Conservation (phyloP, 75 land plant genomes). For the Cupressus sempervirens region DNA sequence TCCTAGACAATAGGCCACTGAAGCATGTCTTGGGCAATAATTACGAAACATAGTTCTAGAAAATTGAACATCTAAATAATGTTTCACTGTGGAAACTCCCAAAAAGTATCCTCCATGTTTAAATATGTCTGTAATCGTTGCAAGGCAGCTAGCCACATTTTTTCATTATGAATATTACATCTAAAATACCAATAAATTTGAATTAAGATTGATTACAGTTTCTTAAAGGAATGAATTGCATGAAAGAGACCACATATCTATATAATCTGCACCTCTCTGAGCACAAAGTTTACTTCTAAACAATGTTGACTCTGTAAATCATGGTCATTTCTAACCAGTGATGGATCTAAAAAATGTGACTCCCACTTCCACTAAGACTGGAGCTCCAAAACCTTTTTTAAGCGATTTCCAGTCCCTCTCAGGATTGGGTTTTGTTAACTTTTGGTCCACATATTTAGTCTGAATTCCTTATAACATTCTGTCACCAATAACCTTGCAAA, state of each 20-base stretch:
- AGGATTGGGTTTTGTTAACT: neutral
- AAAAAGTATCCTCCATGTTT: neutral
- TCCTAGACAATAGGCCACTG: neutral
- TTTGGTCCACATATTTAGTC: neutral
- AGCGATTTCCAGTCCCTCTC: neutral
- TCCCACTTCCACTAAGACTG: neutral
- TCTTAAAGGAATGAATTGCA: neutral
- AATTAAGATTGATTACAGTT: neutral
- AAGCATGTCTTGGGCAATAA: neutral
- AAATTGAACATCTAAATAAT: neutral
- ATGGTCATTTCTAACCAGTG: neutral
- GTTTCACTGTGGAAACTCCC: neutral
- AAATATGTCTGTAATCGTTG: neutral
- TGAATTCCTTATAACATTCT: neutral
- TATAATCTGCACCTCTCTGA: neutral
- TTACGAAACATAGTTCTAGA: neutral
- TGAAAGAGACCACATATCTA: neutral
- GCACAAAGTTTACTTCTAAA: neutral
- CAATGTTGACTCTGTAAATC: neutral
- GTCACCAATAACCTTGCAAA: neutral
- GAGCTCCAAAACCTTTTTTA: neutral
- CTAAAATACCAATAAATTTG: neutral
- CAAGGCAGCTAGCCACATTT: neutral
- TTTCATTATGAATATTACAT: neutral
- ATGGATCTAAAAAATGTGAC: neutral